Base-by-base conservation (phyloP, 2,329 filamentous ascomycete genomes). In the Fusarium sp. region DNA sequence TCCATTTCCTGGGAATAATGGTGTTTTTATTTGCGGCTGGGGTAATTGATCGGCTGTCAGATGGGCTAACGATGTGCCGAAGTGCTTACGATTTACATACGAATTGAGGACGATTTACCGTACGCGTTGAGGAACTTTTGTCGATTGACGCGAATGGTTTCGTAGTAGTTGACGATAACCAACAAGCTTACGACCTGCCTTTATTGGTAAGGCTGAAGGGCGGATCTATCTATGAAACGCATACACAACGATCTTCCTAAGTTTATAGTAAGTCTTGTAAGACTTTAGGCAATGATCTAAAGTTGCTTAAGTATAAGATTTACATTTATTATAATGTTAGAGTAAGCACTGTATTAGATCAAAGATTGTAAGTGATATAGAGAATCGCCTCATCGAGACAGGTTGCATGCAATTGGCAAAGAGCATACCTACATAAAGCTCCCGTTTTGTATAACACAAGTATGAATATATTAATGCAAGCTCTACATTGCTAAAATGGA, bases 31-130 rank as follows among this genome's bases (percentile, higher is more conserved):
- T 21, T 49, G 7, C 23, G 10, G 30, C 26, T 28, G 16, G 34
- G 25, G 52, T 11, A 58, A 43, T 28, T 58, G 58, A 60, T 60
- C 51, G n/a, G 21, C 30, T 58, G 61, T 64, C 44, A 64, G 59
- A 58, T 46, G 61, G 55, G 44, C 39, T 34, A 64, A 64, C 13
- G 18, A 63, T 64, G n/a, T n/a, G 19, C 61, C 61, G 61, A 63
- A 16, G 12, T 2, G 21, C 30, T 10, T 19, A 25, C 48, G 46
- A 57, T 43, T 59, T 34, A 46, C 26, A 28, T 13, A 28, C 28
- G 28, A 28, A 28, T 28, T 28, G 28, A 28, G 26, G 26, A 25
- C 48, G 46, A 57, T 43, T 58, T 34, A 46, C 26, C 41, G 26
- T 48, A 39, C 43, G 23, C 37, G 59, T 41, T 52, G 50, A 23